phyloP scores from a whole-genome alignment of 2,329 filamentous ascomycete genomes.

The Talaromyces verruculosus region DNA sequence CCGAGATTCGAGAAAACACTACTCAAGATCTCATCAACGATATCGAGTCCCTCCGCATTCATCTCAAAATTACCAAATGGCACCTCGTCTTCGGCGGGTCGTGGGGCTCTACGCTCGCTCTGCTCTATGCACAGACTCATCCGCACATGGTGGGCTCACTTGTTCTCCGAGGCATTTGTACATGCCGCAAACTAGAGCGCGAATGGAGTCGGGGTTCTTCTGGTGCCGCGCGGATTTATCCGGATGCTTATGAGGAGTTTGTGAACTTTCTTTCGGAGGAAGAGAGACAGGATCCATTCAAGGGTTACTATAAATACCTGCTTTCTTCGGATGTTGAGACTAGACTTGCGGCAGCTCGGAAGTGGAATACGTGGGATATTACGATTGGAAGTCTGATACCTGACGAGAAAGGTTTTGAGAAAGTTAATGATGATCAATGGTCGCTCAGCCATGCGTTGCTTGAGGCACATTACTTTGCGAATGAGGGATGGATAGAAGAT shows the following conservation, averaged over 20 bases:
- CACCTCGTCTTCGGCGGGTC: constrained; percentile 3
- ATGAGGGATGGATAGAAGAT: background rate
- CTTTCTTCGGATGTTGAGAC: background rate
- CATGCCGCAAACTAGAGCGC: background rate
- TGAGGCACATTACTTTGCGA: background rate
- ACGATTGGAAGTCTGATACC: background rate
- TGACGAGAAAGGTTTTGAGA: background rate
- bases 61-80: background rate
- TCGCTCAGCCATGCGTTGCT: background rate
- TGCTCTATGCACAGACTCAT: constrained; percentile 3
- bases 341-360: background rate
- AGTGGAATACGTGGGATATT: background rate
- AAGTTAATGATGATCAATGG: background rate
- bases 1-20: background rate
- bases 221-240: background rate
- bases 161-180: background rate
- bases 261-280: background rate
- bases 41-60: background rate
- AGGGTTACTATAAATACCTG: background rate
- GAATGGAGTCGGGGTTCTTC: background rate
- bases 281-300: background rate
- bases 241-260: background rate
- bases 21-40: background rate
- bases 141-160: background rate
- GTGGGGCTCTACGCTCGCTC: constrained; percentile 3